Base-by-base conservation (phyloP, 2,329 filamentous ascomycete species). In the Coniochaeta pulveracea region DNA sequence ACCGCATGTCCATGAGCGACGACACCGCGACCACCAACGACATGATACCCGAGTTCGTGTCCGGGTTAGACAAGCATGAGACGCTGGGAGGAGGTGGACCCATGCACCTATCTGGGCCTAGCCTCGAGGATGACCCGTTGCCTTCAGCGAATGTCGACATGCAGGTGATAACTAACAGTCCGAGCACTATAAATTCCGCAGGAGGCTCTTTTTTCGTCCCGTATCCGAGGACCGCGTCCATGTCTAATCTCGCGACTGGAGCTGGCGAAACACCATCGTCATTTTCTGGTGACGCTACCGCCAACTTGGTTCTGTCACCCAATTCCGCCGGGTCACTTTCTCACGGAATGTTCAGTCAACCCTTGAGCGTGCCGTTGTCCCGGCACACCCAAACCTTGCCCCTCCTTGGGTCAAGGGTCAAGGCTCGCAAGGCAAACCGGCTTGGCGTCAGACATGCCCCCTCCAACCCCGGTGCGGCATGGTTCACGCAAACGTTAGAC, bases 271-370 rank as follows among this genome's bases (percentile, higher is more conserved):
- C n/a, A n/a, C n/a, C n/a, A n/a, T n/a, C n/a, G n/a, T n/a, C n/a
- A n/a, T n/a, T n/a, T n/a, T 42, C 14, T n/a, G n/a, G n/a, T n/a
- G 17, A 21, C 15, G 14, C 28, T 21, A 22, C 14, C 17, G 34
- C 44, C 4, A 41, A 47, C 24, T 34, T 42, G 11, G 41, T 42
- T 19, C 51, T 60, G 8, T 50, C 54, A 2, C 36, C 52, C 3
- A 58, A 61, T 21, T 46, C 66, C 4, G 56, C 60, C 5, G 52
- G 54, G 5, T 56, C 60, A n/a, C 48, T 69, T 33, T 63, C 63
- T 0, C 56, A 61, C 35, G 67, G 65, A 1, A 47, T 71, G 24
- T 50, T 70, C 18, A 66, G 64, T 31, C 65, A 69, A 34, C 59
- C 64, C 9, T 47, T 56, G n/a, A n/a, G n/a, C n/a, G n/a, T n/a